A percentile compares a stretch with the other conserved stretches of the same genome.
phyloP scores from a whole-genome alignment of 768 basidiomycete genomes.

The Boletus tomentosulus region DNA sequence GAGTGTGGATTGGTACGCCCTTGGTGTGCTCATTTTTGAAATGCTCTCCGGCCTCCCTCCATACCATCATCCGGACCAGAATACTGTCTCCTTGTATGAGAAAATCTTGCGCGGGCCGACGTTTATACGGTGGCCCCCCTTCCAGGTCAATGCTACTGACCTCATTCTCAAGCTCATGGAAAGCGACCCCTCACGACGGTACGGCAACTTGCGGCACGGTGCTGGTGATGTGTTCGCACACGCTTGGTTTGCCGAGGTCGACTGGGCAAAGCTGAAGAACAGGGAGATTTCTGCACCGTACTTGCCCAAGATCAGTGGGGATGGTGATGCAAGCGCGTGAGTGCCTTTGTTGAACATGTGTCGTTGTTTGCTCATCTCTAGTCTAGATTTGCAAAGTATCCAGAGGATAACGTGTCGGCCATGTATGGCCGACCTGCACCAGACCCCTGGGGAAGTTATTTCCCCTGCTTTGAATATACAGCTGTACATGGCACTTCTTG shows the following conservation, averaged over 20 bases:
- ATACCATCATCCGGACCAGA: slow-evolving; percentile 83
- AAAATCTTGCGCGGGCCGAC: slow-evolving; percentile 78
- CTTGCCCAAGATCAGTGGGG: slow-evolving; percentile 84
- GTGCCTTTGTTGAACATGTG: slow-evolving; percentile 28
- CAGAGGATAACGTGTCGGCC: slow-evolving; percentile 63
- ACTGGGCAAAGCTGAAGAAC: slow-evolving; percentile 76
- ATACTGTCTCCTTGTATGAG: slow-evolving; percentile 87
- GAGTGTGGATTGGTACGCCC: slow-evolving; percentile 97
- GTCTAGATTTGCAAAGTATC: slow-evolving; percentile 69
- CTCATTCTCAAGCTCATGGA: slow-evolving; percentile 91
- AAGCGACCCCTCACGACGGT: slow-evolving; percentile 78
- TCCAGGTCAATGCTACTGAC: slow-evolving; percentile 76
- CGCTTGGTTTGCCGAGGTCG: slow-evolving; percentile 91
- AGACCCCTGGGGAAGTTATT: slow-evolving; percentile 63
- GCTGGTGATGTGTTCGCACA: slow-evolving; percentile 91
- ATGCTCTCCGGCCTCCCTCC: slow-evolving; percentile 97
- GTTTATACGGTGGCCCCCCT: slow-evolving; percentile 74
- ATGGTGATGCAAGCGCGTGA: slow-evolving; percentile 94
- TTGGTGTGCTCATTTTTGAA: slow-evolving; percentile 95
- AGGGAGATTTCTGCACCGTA: slow-evolving; percentile 95
- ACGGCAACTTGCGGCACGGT: slow-evolving; percentile 86
- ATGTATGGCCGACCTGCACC: slow-evolving; percentile 54
- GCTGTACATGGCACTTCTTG: slow-evolving; percentile 34
- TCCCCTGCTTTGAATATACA: slow-evolving; percentile 76
- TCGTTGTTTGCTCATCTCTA: background rate